A percentile compares a stretch with the other conserved stretches of the same genome.
phyloP scores from a whole-genome alignment of 2,329 filamentous ascomycete genomes.

The Calonectria leucothoes region DNA sequence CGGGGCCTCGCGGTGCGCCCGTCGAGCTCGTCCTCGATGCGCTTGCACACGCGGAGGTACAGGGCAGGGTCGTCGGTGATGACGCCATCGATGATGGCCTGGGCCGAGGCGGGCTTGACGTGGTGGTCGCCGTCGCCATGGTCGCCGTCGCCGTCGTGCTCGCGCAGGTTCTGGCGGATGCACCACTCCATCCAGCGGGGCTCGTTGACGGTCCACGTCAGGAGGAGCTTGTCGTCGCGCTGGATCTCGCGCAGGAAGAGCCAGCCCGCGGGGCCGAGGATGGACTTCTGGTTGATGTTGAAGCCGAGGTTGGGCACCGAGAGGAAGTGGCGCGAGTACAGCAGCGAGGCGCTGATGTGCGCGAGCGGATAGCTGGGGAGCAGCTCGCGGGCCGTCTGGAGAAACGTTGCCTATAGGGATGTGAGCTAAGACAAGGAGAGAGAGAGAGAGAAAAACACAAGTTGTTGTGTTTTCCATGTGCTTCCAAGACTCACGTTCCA shows the following conservation, averaged over 20 bases:
- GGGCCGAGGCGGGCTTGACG: not conserved
- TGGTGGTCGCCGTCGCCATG: not conserved
- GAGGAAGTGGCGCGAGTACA: conserved; percentile 79
- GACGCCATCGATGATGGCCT: conserved; percentile 75
- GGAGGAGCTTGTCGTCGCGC: conserved; percentile 65
- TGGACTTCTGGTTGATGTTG: conserved; percentile 77
- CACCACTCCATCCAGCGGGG: conserved; percentile 85
- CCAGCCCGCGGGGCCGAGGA: conserved; percentile 75
- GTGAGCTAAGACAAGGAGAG: too few relatives aligned
- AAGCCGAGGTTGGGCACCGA: conserved; percentile 74
- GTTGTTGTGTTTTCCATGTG: not conserved
- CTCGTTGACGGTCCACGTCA: conserved; percentile 90
- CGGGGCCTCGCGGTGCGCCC: conserved; percentile 29
- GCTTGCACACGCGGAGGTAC: conserved; percentile 71
- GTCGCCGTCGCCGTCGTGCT: conserved; percentile 45
- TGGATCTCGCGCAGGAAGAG: conserved; percentile 73
- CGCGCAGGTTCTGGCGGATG: conserved; percentile 57
- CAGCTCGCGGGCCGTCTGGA: conserved; percentile 71
- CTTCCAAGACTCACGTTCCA: conserved; percentile 72
- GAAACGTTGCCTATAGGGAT: conserved; percentile 67
- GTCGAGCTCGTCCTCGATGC: conserved; percentile 50
- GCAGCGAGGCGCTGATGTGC: conserved; percentile 75
- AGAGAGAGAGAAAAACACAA: too few relatives aligned
- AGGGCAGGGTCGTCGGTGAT: conserved; percentile 85
- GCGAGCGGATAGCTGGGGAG: conserved; percentile 73